Conservation (phyloP, 208 protist species). For the Leishmania tarentolae region DNA sequence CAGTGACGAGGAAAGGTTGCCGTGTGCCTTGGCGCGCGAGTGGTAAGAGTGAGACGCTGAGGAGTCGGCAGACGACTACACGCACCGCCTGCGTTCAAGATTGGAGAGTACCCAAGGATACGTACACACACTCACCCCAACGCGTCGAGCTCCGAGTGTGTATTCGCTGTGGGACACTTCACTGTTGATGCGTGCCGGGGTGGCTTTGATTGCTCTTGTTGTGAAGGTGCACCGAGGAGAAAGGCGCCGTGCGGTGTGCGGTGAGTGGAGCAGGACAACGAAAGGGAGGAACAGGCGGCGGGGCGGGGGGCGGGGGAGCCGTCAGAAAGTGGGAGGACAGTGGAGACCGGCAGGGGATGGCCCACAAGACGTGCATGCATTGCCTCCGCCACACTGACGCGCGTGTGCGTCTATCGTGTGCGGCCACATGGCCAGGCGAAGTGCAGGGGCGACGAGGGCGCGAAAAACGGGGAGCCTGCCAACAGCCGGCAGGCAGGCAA, state of each 20-base stretch:
- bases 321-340: background rate
- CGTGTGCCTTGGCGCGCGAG: background rate
- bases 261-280: background rate
- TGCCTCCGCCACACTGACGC: background rate
- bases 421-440: background rate
- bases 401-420: background rate
- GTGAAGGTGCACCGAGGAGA: background rate
- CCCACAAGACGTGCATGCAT: background rate
- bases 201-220: background rate
- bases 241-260: background rate
- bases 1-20: background rate
- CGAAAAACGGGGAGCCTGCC: background rate
- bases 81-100: too few relatives aligned
- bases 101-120: background rate
- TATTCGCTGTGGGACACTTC: background rate
- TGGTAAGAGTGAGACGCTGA: background rate
- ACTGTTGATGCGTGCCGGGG: background rate
- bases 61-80: background rate
- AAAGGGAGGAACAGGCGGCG: background rate
- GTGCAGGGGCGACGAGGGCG: background rate
- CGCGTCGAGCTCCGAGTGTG: background rate
- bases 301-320: too few relatives aligned
- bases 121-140: background rate
- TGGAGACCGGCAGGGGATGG: background rate
- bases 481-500: background rate